Percentiles rank a stretch among this genome's conserved stretches.
These are phyloP conservation scores for Candida sanyaensis DNA, from an alignment of 1,139 yeast genomes.

Conservation along the genomic window DNA sequence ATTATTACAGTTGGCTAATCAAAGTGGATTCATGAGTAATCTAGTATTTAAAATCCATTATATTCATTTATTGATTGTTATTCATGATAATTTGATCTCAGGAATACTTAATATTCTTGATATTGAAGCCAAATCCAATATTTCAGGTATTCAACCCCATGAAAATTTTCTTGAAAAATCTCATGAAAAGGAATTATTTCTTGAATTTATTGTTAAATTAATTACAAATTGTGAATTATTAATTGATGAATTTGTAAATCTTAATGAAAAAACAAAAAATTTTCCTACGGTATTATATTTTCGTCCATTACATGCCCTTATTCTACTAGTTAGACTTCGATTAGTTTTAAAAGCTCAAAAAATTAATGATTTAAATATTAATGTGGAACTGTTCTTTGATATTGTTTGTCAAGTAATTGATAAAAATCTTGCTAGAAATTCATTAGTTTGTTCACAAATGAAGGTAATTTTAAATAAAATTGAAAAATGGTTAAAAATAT, in stretches of 20 bases:
- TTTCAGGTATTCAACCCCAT: background rate
- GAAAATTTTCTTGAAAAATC: constrained; percentile 4
- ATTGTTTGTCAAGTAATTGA: constrained; percentile 27
- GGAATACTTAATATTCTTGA: constrained; percentile 20
- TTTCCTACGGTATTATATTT: constrained; percentile 58
- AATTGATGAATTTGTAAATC: constrained; percentile 43
- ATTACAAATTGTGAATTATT: constrained; percentile 46
- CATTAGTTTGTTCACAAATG: constrained; percentile 46
- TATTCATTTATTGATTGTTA: constrained; percentile 48
- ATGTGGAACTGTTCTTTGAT: constrained; percentile 38
- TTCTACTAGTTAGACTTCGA: constrained; percentile 46
- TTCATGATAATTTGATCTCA: constrained; percentile 49
- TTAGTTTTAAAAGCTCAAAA: constrained; percentile 42
- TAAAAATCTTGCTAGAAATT: constrained; percentile 26
- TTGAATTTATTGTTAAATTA: constrained; percentile 39
- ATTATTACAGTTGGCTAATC: constrained; percentile 20
- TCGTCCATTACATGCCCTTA: constrained; percentile 56
- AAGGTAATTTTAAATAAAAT: constrained; percentile 42
- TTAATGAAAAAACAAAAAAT: constrained; percentile 38
- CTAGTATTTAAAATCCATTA: constrained; percentile 39
- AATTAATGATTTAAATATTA: constrained; percentile 27
- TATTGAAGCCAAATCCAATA: background rate
- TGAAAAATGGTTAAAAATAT: constrained; percentile 50
- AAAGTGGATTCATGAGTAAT: constrained; percentile 35
- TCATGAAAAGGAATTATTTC: constrained; percentile 20